Evolutionary conservation across 345 rosid species (phyloP), one percentile per base, ranked within the genome.

Genomic region (Salix viminalis): DNA sequence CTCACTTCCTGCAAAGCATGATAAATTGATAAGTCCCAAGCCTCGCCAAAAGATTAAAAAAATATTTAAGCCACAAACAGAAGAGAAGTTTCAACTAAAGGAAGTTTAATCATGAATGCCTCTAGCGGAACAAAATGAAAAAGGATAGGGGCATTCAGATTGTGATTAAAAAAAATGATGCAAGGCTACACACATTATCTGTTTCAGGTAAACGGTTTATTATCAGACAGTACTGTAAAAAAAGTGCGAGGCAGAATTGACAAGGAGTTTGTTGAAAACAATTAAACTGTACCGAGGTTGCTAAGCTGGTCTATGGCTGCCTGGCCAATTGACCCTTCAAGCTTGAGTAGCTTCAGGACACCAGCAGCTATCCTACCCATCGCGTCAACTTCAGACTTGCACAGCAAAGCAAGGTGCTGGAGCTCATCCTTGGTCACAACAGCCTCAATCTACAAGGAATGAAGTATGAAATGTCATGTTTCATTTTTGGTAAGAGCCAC

Each of bases 361-460:
- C 97, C 97, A 62, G 98, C 99, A 58, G 91, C 85, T 78, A 94
- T 88, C 75, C 98, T 88, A 79, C 98, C 99, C 95, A 92, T 89
- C 2, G 98, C 93, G 76, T 94, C 92, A 77, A 87, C 90, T 85
- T 96, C 99, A 58, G 98, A 92, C 79, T 93, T 89, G 91, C 93
- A 90, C 85, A 92, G 84, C 71, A 79, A 76, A 41, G 86, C 84
- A 77, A 96, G 93, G 83, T 93, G 93, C 82, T 89, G 90, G 77
- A 96, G 87, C 90, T 96, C 99, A 67, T 92, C 92, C 80, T 89
- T 92, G 58, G 95, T 91, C 79, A 93, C 98, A 70, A 86, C 77
- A 58, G 93, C 97, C 85, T 96, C 97, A 79, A 94, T 90, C 99
- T 96, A 77, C 78, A 83, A 73, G 30, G 39, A 30, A 60, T 48